These are phyloP conservation scores for Paxillus involutus DNA, from an alignment of 768 basidiomycete genomes.

Conservation along the genomic window DNA sequence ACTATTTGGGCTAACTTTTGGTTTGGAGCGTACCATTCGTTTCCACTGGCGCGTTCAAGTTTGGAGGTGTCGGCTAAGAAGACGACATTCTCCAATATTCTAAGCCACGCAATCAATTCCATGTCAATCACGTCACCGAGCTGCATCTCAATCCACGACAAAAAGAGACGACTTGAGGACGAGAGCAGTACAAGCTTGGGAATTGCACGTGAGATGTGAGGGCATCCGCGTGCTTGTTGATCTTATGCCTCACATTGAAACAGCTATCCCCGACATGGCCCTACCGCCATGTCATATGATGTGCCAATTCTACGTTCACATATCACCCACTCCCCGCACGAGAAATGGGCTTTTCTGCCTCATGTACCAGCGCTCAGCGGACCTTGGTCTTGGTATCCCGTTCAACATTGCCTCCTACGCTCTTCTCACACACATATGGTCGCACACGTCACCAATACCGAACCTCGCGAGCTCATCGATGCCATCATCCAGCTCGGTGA, in stretches of 20 bases:
- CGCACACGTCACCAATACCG: conserved; percentile 85
- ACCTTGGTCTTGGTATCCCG: conserved; percentile 94
- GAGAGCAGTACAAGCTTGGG: conserved; percentile 67
- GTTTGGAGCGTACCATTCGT: conserved; percentile 66
- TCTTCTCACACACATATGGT: conserved; percentile 96
- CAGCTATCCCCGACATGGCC: conserved; percentile 93
- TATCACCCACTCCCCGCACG: conserved; percentile 54
- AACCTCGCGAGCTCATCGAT: conserved; percentile 85
- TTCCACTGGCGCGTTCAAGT: conserved; percentile 51
- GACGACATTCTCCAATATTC: conserved; percentile 64
- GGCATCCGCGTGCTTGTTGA: conserved; percentile 1
- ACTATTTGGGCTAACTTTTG: too few relatives aligned
- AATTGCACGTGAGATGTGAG: conserved; percentile 73
- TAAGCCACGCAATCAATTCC: conserved; percentile 60
- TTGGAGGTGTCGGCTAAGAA: conserved; percentile 48
- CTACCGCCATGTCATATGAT: conserved; percentile 98
- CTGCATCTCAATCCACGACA: conserved; percentile 85
- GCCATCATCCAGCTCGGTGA: conserved; percentile 98
- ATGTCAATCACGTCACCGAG: conserved; percentile 29
- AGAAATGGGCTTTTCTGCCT: conserved; percentile 86
- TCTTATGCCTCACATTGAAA: not conserved
- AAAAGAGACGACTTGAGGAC: conserved; percentile 67
- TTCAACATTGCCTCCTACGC: conserved; percentile 99
- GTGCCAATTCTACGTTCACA: conserved; percentile 97
- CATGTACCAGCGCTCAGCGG: conserved; percentile 98